Conservation (phyloP, 2,329 filamentous ascomycete species). For the Hymenoscyphus salicellus region DNA sequence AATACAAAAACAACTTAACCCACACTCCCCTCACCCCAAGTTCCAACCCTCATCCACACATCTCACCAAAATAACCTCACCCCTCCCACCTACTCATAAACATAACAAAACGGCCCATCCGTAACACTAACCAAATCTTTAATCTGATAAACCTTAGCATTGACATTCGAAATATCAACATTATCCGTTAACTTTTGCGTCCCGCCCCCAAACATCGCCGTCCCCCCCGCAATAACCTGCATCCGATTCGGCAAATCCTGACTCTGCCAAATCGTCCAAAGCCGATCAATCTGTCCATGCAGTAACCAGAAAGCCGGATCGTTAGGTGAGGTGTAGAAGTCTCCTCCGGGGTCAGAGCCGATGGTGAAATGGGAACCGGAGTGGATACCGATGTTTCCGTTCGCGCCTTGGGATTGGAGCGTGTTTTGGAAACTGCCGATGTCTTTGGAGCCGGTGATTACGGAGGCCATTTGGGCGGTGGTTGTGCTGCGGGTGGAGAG, state of each 20-base stretch:
- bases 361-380: conserved; percentile 41
- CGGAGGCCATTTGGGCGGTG: conserved; percentile 36
- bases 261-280: conserved; percentile 48
- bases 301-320: conserved; percentile 47
- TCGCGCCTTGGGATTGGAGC: conserved; percentile 38
- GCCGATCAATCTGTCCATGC: conserved; percentile 44
- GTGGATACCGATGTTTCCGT: conserved; percentile 38
- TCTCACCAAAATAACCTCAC: not conserved
- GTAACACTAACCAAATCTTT: conserved; percentile 39
- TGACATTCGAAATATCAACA: conserved; percentile 12
- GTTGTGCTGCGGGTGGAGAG: conserved; percentile 39
- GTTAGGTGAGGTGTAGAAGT: conserved; percentile 43
- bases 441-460: conserved; percentile 38
- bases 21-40: not conserved
- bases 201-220: conserved; percentile 20
- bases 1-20: not conserved
- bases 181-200: conserved; percentile 20
- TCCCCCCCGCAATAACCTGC: conserved; percentile 22
- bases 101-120: conserved; percentile 44
- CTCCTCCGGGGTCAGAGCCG: conserved; percentile 44
- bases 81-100: conserved; percentile 38
- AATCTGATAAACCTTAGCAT: conserved; percentile 12
- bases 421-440: conserved; percentile 44
- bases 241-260: conserved; percentile 36
- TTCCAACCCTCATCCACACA: not conserved